A percentile compares a stretch with the other conserved stretches of the same genome.
Conservation (phyloP, 257 asterid species). For the Solanum ossicruentum region DNA sequence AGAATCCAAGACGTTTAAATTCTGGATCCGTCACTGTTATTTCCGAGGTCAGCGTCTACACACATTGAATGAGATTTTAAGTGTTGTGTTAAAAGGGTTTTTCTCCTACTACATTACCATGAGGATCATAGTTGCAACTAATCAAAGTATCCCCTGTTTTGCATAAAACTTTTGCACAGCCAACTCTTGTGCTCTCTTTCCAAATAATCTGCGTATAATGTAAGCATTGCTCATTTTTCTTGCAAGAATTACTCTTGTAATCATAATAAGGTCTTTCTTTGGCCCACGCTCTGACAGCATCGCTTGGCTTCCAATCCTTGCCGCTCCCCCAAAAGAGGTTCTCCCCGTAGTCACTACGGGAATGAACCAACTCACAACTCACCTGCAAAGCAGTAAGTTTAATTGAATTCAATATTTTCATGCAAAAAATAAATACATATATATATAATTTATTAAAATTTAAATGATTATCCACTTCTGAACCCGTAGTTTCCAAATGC, state of each 20-base stretch:
- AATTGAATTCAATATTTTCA: not conserved
- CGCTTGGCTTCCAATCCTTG: not conserved
- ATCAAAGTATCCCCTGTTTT: conserved; percentile 2
- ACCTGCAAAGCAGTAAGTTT: not conserved
- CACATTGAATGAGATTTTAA: not conserved
- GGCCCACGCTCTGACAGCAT: conserved; percentile 2
- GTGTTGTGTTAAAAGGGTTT: not conserved
- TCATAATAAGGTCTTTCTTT: not conserved
- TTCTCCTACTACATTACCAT: conserved; percentile 7
- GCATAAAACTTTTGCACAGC: conserved; percentile 6
- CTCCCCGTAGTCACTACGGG: conserved; percentile 3
- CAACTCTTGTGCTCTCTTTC: conserved; percentile 3
- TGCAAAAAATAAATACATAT: not conserved
- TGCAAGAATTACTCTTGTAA: not conserved
- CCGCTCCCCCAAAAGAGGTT: conserved; percentile 12
- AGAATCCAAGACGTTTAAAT: not conserved
- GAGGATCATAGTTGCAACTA: conserved; percentile 10
- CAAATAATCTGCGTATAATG: conserved; percentile 10
- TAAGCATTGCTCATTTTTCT: conserved; percentile 2
- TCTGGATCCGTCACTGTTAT: not conserved
- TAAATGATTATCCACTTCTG: not conserved
- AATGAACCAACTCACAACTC: conserved; percentile 5
- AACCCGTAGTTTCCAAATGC: too few relatives aligned
- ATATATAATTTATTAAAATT: not conserved
- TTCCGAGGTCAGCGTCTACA: not conserved